Percentiles rank a stretch among this genome's conserved stretches.
Conservation (phyloP, 2,329 filamentous ascomycete genomes). For the Arthrocladium fulminans region DNA sequence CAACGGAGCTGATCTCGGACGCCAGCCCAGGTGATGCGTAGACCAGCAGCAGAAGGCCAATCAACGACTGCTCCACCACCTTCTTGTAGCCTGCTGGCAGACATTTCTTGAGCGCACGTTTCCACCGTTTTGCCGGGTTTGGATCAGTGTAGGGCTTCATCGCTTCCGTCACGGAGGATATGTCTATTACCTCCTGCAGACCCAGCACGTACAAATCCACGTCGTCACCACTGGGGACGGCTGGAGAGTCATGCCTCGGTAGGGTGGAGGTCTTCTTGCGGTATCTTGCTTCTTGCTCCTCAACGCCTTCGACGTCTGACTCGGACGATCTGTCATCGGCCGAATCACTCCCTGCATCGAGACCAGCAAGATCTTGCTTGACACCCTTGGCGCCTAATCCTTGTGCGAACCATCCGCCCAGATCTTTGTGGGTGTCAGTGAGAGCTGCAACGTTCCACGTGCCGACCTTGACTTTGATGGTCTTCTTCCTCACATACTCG, state of each 20-base stretch:
- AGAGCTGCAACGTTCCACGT: conserved; percentile 90
- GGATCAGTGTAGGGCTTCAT: conserved; percentile 68
- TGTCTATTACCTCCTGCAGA: conserved; percentile 83
- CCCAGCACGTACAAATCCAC: conserved; percentile 84
- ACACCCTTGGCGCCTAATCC: conserved; percentile 66
- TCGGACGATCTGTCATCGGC: conserved; percentile 16
- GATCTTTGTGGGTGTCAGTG: conserved; percentile 75
- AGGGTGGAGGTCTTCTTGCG: conserved; percentile 36
- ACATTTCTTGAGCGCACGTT: conserved; percentile 61
- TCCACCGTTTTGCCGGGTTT: conserved; percentile 67
- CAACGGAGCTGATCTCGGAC: conserved; percentile 68
- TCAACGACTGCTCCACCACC: conserved; percentile 72
- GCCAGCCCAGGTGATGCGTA: conserved; percentile 74
- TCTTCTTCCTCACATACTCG: conserved; percentile 69
- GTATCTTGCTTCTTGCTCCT: conserved; percentile 40
- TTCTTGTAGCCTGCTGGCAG: conserved; percentile 69
- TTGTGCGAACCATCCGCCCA: conserved; percentile 79
- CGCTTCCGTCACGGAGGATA: conserved; percentile 70
- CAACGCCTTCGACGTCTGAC: conserved; percentile 35
- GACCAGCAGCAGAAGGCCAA: conserved; percentile 73
- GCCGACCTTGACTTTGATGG: conserved; percentile 78
- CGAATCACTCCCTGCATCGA: conserved; percentile 28
- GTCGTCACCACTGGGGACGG: conserved; percentile 52
- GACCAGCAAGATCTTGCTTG: conserved; percentile 51
- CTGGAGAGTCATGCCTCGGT: conserved; percentile 36